phyloP scores from a whole-genome alignment of 495 filamentous ascomycete species.

The Neurospora discreta region DNA sequence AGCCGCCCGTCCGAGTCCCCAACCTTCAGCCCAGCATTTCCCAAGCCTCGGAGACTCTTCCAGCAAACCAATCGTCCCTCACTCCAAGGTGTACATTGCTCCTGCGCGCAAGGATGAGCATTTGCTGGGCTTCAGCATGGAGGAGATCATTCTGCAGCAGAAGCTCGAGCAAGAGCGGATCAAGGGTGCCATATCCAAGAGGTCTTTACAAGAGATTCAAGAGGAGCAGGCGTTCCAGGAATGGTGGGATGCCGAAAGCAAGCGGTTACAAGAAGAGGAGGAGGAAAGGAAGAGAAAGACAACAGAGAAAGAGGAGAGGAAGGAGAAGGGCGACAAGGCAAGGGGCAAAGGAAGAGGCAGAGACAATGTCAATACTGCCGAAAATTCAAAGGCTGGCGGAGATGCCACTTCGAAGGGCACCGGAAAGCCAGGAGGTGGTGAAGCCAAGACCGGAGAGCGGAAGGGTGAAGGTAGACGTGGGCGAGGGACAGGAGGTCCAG shows the following conservation, averaged over 20 bases:
- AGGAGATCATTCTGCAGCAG: conserved; percentile 84
- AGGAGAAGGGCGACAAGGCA: neutral
- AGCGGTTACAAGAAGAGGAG: conserved; percentile 53
- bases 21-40: neutral
- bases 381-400: neutral
- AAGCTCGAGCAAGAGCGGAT: conserved; percentile 72
- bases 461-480: conserved; percentile 20
- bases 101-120: conserved; percentile 39
- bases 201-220: conserved; percentile 86
- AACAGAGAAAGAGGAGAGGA: conserved; percentile 15
- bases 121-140: conserved; percentile 56
- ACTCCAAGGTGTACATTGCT: conserved; percentile 41
- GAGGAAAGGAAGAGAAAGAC: conserved; percentile 32
- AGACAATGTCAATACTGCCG: neutral
- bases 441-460: neutral
- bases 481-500: conserved; percentile 20
- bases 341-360: neutral
- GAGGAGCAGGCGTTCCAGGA: conserved; percentile 92
- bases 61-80: conserved; percentile 26
- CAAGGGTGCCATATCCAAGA: conserved; percentile 72
- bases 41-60: neutral
- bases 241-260: conserved; percentile 94
- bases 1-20: conserved; percentile 5
- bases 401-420: neutral
- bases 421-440: neutral